phyloP scores from a whole-genome alignment of 2,329 filamentous ascomycete genomes.

The Colletotrichum euphorbiae region DNA sequence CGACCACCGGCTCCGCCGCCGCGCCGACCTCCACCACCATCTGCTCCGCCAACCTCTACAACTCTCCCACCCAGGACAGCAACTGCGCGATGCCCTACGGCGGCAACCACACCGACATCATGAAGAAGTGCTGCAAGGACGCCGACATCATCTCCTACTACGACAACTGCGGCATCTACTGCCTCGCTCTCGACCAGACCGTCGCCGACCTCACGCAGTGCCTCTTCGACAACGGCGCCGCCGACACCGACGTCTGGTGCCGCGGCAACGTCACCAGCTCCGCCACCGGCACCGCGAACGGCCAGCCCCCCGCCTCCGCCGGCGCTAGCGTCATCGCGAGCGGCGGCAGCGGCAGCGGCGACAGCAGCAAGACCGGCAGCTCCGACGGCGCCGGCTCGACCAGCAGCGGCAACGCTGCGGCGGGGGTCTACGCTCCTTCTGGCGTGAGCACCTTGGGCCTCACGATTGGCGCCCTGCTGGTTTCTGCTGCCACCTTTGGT shows the following conservation, averaged over 20 bases:
- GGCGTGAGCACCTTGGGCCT: conserved; percentile 49
- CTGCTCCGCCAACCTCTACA: conserved; percentile 48
- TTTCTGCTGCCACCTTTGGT: conserved; percentile 47
- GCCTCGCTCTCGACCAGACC: conserved; percentile 51
- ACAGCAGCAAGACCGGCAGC: conserved; percentile 30
- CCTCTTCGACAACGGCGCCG: conserved; percentile 53
- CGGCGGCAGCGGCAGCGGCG: conserved; percentile 31
- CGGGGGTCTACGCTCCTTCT: conserved; percentile 9
- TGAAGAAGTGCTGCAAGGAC: conserved; percentile 58
- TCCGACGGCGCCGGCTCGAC: conserved; percentile 24
- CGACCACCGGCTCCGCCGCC: conserved; percentile 16
- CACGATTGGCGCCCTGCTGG: conserved; percentile 51
- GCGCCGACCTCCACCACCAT: conserved; percentile 6
- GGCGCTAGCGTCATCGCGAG: conserved; percentile 47
- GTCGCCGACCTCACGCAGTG: conserved; percentile 49
- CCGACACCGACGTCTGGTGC: conserved; percentile 57
- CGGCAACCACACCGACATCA: conserved; percentile 55
- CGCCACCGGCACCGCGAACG: conserved; percentile 50
- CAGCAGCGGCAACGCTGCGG: conserved; percentile 7
- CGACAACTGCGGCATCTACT: conserved; percentile 63
- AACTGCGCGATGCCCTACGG: conserved; percentile 57
- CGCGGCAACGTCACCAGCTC: conserved; percentile 51
- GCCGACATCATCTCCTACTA: conserved; percentile 59
- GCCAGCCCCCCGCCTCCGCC: conserved; percentile 47
- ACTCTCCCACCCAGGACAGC: conserved; percentile 57